Evolutionary conservation across 768 basidiomycete genomes (phyloP).

Genomic region (Trametes gibbosa): DNA sequence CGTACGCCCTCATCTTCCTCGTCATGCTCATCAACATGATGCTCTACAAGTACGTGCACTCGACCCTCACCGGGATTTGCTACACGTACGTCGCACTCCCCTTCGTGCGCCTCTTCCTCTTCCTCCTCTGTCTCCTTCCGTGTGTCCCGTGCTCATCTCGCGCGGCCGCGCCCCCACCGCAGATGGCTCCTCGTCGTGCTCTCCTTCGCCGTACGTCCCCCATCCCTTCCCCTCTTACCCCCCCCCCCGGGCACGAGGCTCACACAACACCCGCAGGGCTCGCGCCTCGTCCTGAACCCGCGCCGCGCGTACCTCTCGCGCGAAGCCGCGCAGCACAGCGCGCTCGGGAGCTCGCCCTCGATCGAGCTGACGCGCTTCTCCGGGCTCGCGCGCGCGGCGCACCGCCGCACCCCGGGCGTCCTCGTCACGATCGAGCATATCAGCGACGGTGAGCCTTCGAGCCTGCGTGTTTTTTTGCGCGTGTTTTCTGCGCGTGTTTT

Average conservation of each 20-base stretch:
- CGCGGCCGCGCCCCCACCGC: neutral
- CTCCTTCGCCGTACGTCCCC: slow-evolving; percentile 23
- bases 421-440: neutral
- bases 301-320: slow-evolving; percentile 3
- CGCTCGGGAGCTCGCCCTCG: neutral
- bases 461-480: no score
- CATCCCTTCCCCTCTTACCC: neutral
- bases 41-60: slow-evolving; percentile 24
- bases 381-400: neutral
- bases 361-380: slow-evolving; percentile 1
- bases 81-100: slow-evolving; percentile 24
- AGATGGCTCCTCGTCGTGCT: slow-evolving; percentile 30
- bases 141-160: neutral
- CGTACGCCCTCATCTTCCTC: slow-evolving; percentile 28
- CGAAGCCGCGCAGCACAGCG: neutral
- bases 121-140: neutral
- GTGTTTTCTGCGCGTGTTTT: no score
- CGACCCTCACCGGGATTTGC: slow-evolving; percentile 27
- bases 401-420: neutral
- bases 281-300: slow-evolving; percentile 21
- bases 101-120: neutral
- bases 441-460: neutral
- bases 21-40: slow-evolving; percentile 26
- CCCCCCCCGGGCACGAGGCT: no score
- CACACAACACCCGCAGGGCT: slow-evolving; percentile 13